Evolutionary conservation across 306 rosid genomes (phyloP).

Genomic region (Rosa persica): DNA sequence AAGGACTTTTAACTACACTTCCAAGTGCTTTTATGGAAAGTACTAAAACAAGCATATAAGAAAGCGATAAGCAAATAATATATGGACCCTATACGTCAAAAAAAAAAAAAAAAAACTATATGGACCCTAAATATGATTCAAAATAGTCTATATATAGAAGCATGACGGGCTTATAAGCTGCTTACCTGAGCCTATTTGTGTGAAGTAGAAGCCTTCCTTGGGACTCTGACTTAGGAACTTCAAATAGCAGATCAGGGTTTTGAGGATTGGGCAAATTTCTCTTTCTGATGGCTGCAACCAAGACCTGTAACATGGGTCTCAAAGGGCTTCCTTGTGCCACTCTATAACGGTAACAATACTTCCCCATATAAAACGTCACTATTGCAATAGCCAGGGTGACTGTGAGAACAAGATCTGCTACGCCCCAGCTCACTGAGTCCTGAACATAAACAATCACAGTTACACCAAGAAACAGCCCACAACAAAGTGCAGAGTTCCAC

Average conservation of each 20-base stretch:
- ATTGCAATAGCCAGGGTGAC: constrained; percentile 59
- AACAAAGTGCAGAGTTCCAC: constrained; percentile 86
- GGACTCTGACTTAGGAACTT: constrained; percentile 39
- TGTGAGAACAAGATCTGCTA: constrained; percentile 61
- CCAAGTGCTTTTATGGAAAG: too few species aligned
- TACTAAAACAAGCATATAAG: too few species aligned
- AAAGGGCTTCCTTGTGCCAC: constrained; percentile 76
- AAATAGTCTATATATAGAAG: neutral
- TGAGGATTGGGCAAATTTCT: constrained; percentile 63
- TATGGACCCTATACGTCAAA: too few species aligned
- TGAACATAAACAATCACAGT: constrained; percentile 75
- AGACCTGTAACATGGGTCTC: constrained; percentile 76
- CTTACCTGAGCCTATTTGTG: constrained; percentile 74
- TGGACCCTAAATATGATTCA: neutral
- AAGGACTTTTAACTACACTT: too few species aligned
- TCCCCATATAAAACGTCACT: constrained; percentile 55
- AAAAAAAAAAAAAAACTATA: too few species aligned
- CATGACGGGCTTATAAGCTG: too few species aligned
- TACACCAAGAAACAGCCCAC: constrained; percentile 75
- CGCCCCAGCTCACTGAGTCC: constrained; percentile 77
- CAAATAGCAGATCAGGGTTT: constrained; percentile 51
- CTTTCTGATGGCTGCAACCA: constrained; percentile 72
- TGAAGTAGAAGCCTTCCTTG: constrained; percentile 59
- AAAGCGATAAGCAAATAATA: too few species aligned
- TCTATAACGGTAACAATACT: constrained; percentile 64